Base-by-base conservation (phyloP, 1,284 basidiomycete species). In the Hypsizygus ulmarius region DNA sequence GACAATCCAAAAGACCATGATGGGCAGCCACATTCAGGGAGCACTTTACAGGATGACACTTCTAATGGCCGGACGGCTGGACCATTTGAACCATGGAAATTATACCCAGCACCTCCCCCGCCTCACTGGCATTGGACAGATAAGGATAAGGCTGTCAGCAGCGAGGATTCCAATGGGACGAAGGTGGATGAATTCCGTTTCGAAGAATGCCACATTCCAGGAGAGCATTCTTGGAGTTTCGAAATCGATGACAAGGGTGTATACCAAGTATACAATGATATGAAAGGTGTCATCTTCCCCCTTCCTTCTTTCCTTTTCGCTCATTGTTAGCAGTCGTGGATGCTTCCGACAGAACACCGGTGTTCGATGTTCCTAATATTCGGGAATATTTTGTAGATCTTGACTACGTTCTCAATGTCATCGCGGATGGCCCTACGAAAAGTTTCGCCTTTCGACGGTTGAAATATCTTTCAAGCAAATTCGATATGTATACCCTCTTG, bases 371-470 rank as follows among this genome's bases (percentile, higher is more conserved):
- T 3, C 95, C 95, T 1, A 84, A 80, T 36, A 88, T 98, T 42
- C 79, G 87, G 55, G 95, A 98, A 65, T 99, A 98, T 67, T 99
- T 97, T 64, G 76, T 90, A 42, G 97, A 99, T 65, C 81, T 99
- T n/a, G 96, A 99, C 64, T 93, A 86, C 62, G 76, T 94, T 7
- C 78, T 95, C 9, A 73, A 77, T 8, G 89, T 94, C 50, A 95
- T 96, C 53, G 82, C 90, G 0, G 91, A 96, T 61, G 96, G 97
- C 0, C 97, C 97, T 0, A 88, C 93, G 3, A 99, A 99, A 72
- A 93, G 89, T 58, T 97, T 97, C 64, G 96, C 97, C 0, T 99
- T 89, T 70, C 79, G 94, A 3, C 73, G 97, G 45, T 77, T 99
- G 56, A 94, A 93, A 70, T 99, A 96, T 63, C 78, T 99, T 9